These are phyloP conservation scores for Teunomyces stri DNA, from an alignment of 805 yeast genomes.

Conservation along the genomic window DNA sequence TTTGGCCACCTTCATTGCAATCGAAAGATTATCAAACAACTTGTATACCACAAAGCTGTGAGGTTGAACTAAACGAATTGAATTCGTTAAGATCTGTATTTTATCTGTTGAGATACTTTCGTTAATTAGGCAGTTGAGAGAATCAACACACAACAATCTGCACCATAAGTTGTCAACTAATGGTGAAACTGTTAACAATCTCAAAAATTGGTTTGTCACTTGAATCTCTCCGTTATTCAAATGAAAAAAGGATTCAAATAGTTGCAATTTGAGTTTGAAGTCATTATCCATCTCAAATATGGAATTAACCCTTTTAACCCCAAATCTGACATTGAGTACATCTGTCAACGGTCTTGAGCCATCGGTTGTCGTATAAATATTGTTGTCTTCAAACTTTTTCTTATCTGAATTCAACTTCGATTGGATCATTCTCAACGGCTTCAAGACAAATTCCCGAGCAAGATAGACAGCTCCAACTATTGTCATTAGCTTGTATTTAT, in stretches of 20 bases:
- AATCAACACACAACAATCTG: conserved; percentile 41
- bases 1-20: conserved; percentile 32
- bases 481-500: conserved; percentile 30
- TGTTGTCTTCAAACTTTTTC: conserved; percentile 4
- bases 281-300: conserved; percentile 45
- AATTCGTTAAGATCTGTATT: conserved; percentile 19
- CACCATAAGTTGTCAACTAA: conserved; percentile 47
- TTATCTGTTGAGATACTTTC: conserved; percentile 13
- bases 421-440: conserved; percentile 26
- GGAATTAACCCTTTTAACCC: conserved; percentile 16
- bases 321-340: conserved; percentile 11
- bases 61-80: conserved; percentile 36
- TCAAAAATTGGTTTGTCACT: conserved; percentile 23
- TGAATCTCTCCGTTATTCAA: conserved; percentile 8
- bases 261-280: conserved; percentile 48
- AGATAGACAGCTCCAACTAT: conserved; percentile 33
- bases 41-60: conserved; percentile 36
- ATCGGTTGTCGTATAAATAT: neutral
- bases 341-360: conserved; percentile 5
- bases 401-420: conserved; percentile 22
- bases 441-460: conserved; percentile 26
- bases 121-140: conserved; percentile 11
- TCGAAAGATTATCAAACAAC: conserved; percentile 38
- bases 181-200: conserved; percentile 56
- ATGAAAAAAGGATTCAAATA: conserved; percentile 17